These are phyloP conservation scores for Gossypium sturtianum DNA, from an alignment of 345 rosid species.

Conservation along the genomic window DNA sequence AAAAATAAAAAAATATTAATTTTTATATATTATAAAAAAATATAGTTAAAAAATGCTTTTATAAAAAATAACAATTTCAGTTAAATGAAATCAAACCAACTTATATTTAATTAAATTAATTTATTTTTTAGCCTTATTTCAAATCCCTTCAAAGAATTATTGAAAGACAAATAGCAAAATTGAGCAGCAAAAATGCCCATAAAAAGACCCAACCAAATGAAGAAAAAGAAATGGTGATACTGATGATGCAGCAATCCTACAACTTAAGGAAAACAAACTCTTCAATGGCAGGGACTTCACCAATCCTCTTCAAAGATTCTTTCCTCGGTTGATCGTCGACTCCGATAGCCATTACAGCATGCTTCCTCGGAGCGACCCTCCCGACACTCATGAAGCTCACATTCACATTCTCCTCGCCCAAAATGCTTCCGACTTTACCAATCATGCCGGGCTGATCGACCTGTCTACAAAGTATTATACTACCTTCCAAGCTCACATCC, in stretches of 20 bases:
- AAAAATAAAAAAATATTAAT: too few species aligned
- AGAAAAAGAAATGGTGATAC: not conserved
- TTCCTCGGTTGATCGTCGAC: constrained; percentile 65
- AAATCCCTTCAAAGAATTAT: not conserved
- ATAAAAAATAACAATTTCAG: too few species aligned
- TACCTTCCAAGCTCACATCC: constrained; percentile 79
- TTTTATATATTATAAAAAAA: too few species aligned
- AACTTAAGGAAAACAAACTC: constrained; percentile 73
- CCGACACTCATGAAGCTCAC: constrained; percentile 85
- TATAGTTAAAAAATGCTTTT: too few species aligned
- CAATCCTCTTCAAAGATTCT: constrained; percentile 54
- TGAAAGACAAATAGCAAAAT: constrained; percentile 21
- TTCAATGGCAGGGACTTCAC: constrained; percentile 54
- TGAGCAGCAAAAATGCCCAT: not conserved
- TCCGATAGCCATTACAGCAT: constrained; percentile 79
- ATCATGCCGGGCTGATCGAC: constrained; percentile 87
- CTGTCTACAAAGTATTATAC: constrained; percentile 66
- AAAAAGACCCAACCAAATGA: not conserved
- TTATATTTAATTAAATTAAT: too few species aligned
- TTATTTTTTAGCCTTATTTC: too few species aligned
- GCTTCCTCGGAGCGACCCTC: constrained; percentile 68
- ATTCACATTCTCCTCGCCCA: constrained; percentile 74
- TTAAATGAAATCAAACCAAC: too few species aligned
- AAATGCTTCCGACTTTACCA: constrained; percentile 62
- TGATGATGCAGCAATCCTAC: constrained; percentile 18